phyloP scores from a whole-genome alignment of 1,139 yeast genomes.

The Citeromyces siamensis region DNA sequence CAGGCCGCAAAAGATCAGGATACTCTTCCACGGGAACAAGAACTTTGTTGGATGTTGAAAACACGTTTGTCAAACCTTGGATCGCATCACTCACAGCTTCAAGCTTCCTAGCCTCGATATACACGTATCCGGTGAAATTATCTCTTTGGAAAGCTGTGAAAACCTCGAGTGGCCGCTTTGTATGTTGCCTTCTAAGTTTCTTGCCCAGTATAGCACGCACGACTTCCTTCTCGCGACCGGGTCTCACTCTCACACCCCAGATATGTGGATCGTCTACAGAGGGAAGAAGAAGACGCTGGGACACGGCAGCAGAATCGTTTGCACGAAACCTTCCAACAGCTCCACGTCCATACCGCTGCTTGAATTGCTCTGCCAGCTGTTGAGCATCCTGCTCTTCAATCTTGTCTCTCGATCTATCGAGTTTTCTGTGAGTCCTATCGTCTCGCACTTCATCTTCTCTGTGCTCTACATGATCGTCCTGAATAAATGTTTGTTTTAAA shows the following conservation, averaged over 20 bases:
- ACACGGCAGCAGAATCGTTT: constrained; percentile 74
- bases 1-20: constrained; percentile 86
- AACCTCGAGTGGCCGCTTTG: constrained; percentile 54
- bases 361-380: constrained; percentile 81
- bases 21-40: constrained; percentile 93
- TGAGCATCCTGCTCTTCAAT: constrained; percentile 95
- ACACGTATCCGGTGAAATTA: constrained; percentile 80
- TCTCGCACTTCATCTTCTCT: constrained; percentile 33
- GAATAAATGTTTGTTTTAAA: constrained; percentile 71
- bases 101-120: constrained; percentile 87
- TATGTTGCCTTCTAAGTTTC: constrained; percentile 54
- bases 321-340: constrained; percentile 79
- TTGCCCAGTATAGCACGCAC: constrained; percentile 78
- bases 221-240: constrained; percentile 86
- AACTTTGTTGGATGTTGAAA: constrained; percentile 41
- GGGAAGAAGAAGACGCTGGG: constrained; percentile 88
- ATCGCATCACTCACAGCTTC: constrained; percentile 87
- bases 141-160: constrained; percentile 94
- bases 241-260: constrained; percentile 91
- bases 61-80: constrained; percentile 81
- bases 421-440: constrained; percentile 79
- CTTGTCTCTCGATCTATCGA: constrained; percentile 83
- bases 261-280: constrained; percentile 94
- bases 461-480: constrained; percentile 39
- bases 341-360: constrained; percentile 85